Conservation (phyloP, 2,329 filamentous ascomycete species). For the Pseudogymnoascus sp. region DNA sequence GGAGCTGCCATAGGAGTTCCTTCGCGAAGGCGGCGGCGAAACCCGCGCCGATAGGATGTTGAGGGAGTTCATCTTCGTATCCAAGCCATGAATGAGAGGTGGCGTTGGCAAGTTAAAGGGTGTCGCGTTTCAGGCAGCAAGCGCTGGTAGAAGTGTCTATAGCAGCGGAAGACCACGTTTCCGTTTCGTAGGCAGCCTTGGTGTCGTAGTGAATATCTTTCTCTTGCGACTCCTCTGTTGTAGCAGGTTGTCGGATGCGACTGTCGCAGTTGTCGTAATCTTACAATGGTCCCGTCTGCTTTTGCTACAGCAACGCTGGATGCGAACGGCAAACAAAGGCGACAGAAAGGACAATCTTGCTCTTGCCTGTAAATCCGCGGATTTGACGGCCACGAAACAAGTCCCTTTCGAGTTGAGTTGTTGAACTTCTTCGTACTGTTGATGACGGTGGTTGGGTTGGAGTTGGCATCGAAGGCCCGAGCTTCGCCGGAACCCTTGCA, state of each 20-base stretch:
- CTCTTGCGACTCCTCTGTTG: neutral
- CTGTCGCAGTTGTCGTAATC: conserved; percentile 7
- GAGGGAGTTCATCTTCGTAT: conserved; percentile 82
- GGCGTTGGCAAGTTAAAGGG: neutral
- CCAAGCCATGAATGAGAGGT: conserved; percentile 40
- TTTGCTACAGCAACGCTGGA: neutral
- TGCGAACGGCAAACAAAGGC: neutral
- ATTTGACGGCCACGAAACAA: conserved; percentile 4
- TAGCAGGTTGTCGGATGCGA: neutral
- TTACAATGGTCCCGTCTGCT: neutral
- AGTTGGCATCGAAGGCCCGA: conserved; percentile 1
- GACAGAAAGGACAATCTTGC: neutral
- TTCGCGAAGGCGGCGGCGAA: conserved; percentile 51
- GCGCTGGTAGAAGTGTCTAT: neutral
- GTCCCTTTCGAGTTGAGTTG: conserved; percentile 1
- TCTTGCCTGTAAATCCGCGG: conserved; percentile 4
- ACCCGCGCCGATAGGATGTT: conserved; percentile 87
- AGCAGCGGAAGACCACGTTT: neutral
- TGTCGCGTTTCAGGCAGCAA: neutral
- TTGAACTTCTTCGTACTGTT: conserved; percentile 6
- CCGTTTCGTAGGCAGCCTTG: neutral
- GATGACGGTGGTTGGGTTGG: conserved; percentile 8
- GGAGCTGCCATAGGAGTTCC: conserved; percentile 47
- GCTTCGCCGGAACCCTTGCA: conserved; percentile 8
- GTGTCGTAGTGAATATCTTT: neutral